A percentile compares a stretch with the other conserved stretches of the same genome.
These are phyloP conservation scores for Plasmodium yoelii DNA, from an alignment of 169 alveolate genomes.

Conservation along the genomic window DNA sequence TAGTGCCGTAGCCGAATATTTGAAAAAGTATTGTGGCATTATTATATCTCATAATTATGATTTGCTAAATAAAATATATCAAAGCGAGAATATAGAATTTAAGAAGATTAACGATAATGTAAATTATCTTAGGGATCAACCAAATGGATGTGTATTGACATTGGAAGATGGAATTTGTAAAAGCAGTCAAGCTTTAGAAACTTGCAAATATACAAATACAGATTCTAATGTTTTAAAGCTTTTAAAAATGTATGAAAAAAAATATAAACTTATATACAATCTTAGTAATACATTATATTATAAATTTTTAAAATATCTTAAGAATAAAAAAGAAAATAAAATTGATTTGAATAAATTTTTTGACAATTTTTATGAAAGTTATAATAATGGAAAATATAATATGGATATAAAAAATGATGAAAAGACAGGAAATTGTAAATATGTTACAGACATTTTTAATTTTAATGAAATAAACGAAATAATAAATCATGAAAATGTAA, in stretches of 20 bases:
- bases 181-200: conserved; percentile 74
- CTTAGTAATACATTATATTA: conserved; percentile 50
- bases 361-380: conserved; percentile 11
- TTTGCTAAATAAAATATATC: conserved; percentile 55
- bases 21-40: conserved; percentile 70
- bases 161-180: conserved; percentile 70
- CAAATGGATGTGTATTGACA: conserved; percentile 4
- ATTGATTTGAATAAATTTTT: conserved; percentile 25
- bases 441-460: not conserved
- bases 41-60: conserved; percentile 75
- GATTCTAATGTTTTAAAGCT: conserved; percentile 18
- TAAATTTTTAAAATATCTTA: conserved; percentile 48
- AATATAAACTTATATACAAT: conserved; percentile 56
- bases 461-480: not conserved
- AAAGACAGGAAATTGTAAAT: not conserved
- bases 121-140: conserved; percentile 24
- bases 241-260: conserved; percentile 52
- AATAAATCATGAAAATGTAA: not conserved
- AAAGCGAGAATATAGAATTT: conserved; percentile 58
- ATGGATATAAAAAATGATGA: not conserved
- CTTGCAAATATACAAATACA: conserved; percentile 58
- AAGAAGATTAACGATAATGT: conserved; percentile 53
- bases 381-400: not conserved
- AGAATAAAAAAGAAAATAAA: conserved; percentile 10
- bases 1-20: conserved; percentile 67